Evolutionary conservation across 2,329 filamentous ascomycete species (phyloP).

Genomic region (Pyrenochaeta sp.): DNA sequence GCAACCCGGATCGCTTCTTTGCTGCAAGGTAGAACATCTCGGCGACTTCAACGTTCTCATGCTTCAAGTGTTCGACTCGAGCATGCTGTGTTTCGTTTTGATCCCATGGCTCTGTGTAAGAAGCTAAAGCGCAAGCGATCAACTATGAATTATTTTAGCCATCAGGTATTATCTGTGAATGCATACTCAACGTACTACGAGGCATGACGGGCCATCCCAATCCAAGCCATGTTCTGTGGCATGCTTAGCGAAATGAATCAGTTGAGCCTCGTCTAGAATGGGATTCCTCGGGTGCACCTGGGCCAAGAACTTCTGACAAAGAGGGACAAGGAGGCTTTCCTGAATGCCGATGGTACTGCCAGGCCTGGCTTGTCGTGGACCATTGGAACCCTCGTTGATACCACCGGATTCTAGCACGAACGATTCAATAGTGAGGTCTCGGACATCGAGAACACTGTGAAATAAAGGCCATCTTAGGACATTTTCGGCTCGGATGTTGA

Average conservation of each 20-base stretch:
- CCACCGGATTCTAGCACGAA: slow-evolving; percentile 4
- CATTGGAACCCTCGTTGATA: neutral
- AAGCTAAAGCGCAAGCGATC: slow-evolving; percentile 9
- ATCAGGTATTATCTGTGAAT: too few relatives aligned
- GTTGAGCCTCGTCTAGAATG: slow-evolving; percentile 5
- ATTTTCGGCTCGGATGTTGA: slow-evolving; percentile 3
- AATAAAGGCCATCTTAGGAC: slow-evolving; percentile 9
- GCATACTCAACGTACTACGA: slow-evolving; percentile 7
- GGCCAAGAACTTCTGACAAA: slow-evolving; percentile 8
- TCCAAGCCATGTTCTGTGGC: slow-evolving; percentile 7
- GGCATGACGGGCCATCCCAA: slow-evolving; percentile 8
- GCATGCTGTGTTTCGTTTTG: neutral
- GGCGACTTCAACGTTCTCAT: slow-evolving; percentile 1
- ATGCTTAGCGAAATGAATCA: slow-evolving; percentile 8
- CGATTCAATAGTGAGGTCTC: slow-evolving; percentile 6
- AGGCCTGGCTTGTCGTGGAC: too few relatives aligned
- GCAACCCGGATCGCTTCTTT: slow-evolving; percentile 6
- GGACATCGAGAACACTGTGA: neutral
- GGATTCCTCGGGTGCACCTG: slow-evolving; percentile 7
- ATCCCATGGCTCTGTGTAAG: slow-evolving; percentile 5
- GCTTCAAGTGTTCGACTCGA: neutral
- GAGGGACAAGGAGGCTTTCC: too few relatives aligned
- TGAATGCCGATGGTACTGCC: too few relatives aligned
- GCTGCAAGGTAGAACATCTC: slow-evolving; percentile 9
- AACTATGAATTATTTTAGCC: slow-evolving; percentile 2